Base-by-base conservation (phyloP, 2,329 filamentous ascomycete genomes). In the Ceratocystis eucalypticola region DNA sequence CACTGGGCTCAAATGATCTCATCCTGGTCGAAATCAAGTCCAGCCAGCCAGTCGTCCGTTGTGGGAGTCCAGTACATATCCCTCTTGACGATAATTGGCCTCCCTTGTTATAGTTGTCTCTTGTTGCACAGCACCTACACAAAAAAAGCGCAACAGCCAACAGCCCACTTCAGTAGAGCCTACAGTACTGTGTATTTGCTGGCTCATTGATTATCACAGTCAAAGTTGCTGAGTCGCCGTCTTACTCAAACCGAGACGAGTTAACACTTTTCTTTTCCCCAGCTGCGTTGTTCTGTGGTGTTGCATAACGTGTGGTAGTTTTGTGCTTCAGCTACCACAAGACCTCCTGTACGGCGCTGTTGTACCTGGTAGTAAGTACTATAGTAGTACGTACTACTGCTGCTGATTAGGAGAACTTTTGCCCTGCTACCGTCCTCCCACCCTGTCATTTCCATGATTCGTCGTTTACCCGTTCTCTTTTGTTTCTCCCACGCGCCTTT, bases 371-470 rank as follows among this genome's bases (percentile, higher is more conserved):
- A n/a, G 55, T 30, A 20, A 17, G 25, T 28, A n/a, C 6, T 59
- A 30, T 59, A 30, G 55, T 59, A 59, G 53, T 37, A 33, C 6
- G 28, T 37, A 33, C 25, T 59, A 59, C 55, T 59, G 28, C 55
- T 59, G 28, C n/a, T 30, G 22, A 33, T 41, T 12, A 30, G 12
- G 33, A 30, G 12, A 59, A 59, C 55, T 33, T 59, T 59, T 30
- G 55, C 25, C 55, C 30, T 59, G 28, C n/a, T 20, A 30, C 55
- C 17, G 7, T 59, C 25, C 28, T n/a, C 55, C 48, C 20, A 55
- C 55, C 55, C 55, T 59, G 55, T 37, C 55, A 59, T 59, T 59
- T 59, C 25, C 55, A 59, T 33, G 17, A 59, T 59, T 59, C 20
- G 28, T 59, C 55, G 55, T 59, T 33, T 33, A 59, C 30, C 28